Evolutionary conservation across 2,329 filamentous ascomycete species (phyloP).

Genomic region (Aspergillus unguis): DNA sequence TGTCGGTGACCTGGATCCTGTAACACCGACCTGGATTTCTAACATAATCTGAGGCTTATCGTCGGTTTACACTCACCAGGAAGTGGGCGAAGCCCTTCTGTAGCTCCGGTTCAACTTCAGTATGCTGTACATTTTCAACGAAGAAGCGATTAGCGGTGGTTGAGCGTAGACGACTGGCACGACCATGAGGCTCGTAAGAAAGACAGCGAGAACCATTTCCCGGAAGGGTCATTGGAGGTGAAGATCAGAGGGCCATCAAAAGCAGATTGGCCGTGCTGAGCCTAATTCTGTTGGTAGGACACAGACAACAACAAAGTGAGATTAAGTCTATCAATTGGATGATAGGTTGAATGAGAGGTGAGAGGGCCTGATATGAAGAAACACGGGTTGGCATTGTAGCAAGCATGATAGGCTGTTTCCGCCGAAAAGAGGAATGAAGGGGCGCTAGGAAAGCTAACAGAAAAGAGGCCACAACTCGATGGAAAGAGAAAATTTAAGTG

Average conservation of each 20-base stretch:
- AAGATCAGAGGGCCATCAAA: too few species aligned
- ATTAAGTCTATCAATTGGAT: background rate
- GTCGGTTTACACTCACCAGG: slow-evolving; percentile 24
- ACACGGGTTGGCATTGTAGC: background rate
- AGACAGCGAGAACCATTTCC: background rate
- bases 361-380: too few species aligned
- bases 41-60: background rate
- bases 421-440: too few species aligned
- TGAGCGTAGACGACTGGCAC: slow-evolving; percentile 1
- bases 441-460: too few species aligned
- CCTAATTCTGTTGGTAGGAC: too few species aligned
- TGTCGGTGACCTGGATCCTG: slow-evolving; percentile 21
- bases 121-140: slow-evolving; percentile 8
- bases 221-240: background rate
- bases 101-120: slow-evolving; percentile 9
- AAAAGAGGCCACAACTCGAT: too few species aligned
- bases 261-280: too few species aligned
- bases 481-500: too few species aligned
- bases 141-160: background rate
- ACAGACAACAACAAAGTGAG: background rate
- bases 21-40: slow-evolving; percentile 25
- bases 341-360: background rate
- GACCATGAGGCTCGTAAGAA: background rate
- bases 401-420: background rate
- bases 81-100: slow-evolving; percentile 36